Evolutionary conservation across 169 alveolate genomes (phyloP).

Genomic region (Plasmodium fragile): DNA sequence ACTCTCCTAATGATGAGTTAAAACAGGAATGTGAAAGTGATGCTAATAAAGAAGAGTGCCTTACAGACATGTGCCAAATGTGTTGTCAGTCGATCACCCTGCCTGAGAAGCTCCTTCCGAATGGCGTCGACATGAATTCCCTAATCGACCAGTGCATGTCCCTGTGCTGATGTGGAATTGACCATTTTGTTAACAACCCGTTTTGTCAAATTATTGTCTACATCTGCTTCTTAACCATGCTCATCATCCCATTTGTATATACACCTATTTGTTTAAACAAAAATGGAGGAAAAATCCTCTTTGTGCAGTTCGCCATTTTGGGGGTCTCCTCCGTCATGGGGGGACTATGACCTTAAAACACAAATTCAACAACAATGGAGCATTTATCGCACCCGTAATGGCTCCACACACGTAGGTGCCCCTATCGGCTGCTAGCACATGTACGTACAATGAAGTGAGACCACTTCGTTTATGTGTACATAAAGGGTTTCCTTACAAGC

Average conservation of each 20-base stretch:
- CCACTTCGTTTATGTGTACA: not conserved
- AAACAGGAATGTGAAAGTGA: constrained; percentile 44
- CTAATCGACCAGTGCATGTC: constrained; percentile 59
- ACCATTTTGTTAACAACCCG: not conserved
- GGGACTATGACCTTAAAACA: not conserved
- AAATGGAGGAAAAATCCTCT: not conserved
- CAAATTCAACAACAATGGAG: not conserved
- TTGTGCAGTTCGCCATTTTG: not conserved
- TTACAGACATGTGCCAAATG: constrained; percentile 74
- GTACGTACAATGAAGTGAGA: not conserved
- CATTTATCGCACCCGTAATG: not conserved
- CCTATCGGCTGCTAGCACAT: not conserved
- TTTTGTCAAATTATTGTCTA: not conserved
- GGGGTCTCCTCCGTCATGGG: not conserved
- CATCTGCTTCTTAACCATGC: not conserved
- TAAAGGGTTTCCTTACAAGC: not conserved
- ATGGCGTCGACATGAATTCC: constrained; percentile 12
- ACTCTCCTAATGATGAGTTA: constrained; percentile 46
- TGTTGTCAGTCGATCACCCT: constrained; percentile 68
- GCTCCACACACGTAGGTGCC: not conserved
- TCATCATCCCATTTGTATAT: not conserved
- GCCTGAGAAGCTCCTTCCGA: constrained; percentile 40
- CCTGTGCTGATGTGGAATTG: constrained; percentile 9
- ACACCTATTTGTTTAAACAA: not conserved
- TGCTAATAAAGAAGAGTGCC: constrained; percentile 40